Percentiles rank a stretch among this genome's conserved stretches.
Conservation (phyloP, 75 land plant genomes). For the Pinus taeda region DNA sequence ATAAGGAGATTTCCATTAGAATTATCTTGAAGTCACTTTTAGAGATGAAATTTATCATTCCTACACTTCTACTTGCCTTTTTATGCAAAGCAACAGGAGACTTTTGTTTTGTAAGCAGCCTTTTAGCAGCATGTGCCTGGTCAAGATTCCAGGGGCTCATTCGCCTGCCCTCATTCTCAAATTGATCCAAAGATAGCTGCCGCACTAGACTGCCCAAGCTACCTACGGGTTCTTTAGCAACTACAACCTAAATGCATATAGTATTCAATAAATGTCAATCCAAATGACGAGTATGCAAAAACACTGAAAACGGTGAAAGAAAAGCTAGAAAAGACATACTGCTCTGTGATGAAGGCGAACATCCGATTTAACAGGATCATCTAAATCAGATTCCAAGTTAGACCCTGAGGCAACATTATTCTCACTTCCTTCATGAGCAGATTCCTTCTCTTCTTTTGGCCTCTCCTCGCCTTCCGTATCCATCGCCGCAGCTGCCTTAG, state of each 20-base stretch:
- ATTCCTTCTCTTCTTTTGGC: constrained; percentile 20
- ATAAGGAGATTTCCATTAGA: neutral
- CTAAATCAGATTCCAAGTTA: constrained; percentile 21
- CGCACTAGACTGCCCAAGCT: constrained; percentile 78
- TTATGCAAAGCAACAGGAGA: constrained; percentile 83
- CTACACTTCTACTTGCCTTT: constrained; percentile 37
- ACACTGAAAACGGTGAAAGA: neutral
- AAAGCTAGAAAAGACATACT: constrained; percentile 33
- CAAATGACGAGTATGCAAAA: neutral
- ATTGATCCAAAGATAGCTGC: constrained; percentile 87
- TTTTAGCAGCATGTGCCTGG: constrained; percentile 45
- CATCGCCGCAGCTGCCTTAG: constrained; percentile 44
- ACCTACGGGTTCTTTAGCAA: constrained; percentile 85
- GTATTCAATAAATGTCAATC: constrained; percentile 3
- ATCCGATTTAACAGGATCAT: constrained; percentile 40
- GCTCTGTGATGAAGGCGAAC: constrained; percentile 88
- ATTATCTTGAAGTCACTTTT: neutral
- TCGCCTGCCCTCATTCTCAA: constrained; percentile 90
- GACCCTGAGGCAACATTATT: constrained; percentile 24
- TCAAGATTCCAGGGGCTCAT: constrained; percentile 61
- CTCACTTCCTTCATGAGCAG: constrained; percentile 20
- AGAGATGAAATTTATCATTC: neutral
- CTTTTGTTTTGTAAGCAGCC: constrained; percentile 54
- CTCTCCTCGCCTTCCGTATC: constrained; percentile 29
- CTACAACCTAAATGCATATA: constrained; percentile 59